Evolutionary conservation across 2,329 filamentous ascomycete species (phyloP), one percentile per base, ranked within the genome.

Genomic region (Epichloe uncinata): DNA sequence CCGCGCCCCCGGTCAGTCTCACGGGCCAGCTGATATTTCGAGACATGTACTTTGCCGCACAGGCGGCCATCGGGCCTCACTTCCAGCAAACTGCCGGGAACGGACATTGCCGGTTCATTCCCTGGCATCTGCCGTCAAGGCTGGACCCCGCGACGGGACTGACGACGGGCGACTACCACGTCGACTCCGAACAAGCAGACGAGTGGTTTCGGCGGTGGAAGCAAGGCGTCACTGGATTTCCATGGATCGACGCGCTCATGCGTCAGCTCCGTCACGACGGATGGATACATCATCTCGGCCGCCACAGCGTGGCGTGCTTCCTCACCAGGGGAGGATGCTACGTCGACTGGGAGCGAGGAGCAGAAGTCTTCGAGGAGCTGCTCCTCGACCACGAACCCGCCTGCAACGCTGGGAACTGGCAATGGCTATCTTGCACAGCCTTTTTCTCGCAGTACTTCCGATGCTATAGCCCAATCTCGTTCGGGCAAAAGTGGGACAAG

Each of bases 11-110:
- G 0, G 79, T 78, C n/a, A 85, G 79, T 53, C 64, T 90, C 15
- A 81, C 75, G 0, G 85, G 85, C 3, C 85, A 90, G 57, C 66
- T 90, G 1, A 69, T 88, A 11, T 90, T 90, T 63, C 74, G 85
- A 15, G 85, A 90, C 61, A 90, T 90, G 85, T 90, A 89, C 64
- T 89, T 90, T 57, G 84, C 77, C 13, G 84, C 85, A 0, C 84
- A 90, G 61, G 83, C 84, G 1, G 73, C 77, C 0, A 67, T 88
- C 1, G 85, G 85, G 0, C 70, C 75, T 34, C 58, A 69, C 0
- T 89, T 87, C 56, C 71, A 68, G 1, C 83, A 86, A 58, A 82
- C 82, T 1, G 69, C 76, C 45, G 75, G 77, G 36, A 90, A 90
- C 58, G 63, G 73, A 0, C 68, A 82, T 54, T 83, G 78, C 38